Evolutionary conservation across 306 rosid species (phyloP), one percentile per base, ranked within the genome.

Genomic region (Vigna unguiculata): DNA sequence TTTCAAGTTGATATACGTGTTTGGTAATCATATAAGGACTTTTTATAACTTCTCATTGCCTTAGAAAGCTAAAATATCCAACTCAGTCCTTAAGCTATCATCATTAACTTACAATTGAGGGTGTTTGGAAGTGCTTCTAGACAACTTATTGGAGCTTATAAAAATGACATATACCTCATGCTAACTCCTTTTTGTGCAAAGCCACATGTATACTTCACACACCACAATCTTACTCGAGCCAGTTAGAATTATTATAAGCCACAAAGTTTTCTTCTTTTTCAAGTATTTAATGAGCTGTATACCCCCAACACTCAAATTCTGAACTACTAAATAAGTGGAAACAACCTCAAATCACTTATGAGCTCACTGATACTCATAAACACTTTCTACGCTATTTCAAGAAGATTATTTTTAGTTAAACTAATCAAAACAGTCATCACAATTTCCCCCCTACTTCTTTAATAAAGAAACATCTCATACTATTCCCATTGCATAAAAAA

Each of bases 41-140:
- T 34, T 34, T 34, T 52, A 1, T 21, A 70, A 41, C 67, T 46
- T 57, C 30, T 69, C 85, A 12, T 69, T 48, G 52, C 21, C 65
- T 49, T 22, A 79, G 62, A 60, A 43, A 45, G 49, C 30, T 30
- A 10, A 28, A 45, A n/a, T 22, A 45, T 9, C 30, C 49, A 66
- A 58, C 52, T 16, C 11, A 2, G 4, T 73, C 54, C 58, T 12
- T 25, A 61, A 61, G 62, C 19, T 63, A 63, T 71, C 74, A 51
- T 25, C 72, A 63, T 38, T 51, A 52, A 51, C 49, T 48, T 48
- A 6, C 54, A 48, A 48, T 48, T 48, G 20, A 2, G 21, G 21
- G 9, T 5, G 8, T 36, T n/a, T 17, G 16, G 16, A 36, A 62
- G 25, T n/a, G 15, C 15, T 34, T 34, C 28, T 17, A 36, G 47